Evolutionary conservation across 352 stramenopile genomes (phyloP), one percentile per base, ranked within the genome.

Genomic region (Phytophthora europaea): DNA sequence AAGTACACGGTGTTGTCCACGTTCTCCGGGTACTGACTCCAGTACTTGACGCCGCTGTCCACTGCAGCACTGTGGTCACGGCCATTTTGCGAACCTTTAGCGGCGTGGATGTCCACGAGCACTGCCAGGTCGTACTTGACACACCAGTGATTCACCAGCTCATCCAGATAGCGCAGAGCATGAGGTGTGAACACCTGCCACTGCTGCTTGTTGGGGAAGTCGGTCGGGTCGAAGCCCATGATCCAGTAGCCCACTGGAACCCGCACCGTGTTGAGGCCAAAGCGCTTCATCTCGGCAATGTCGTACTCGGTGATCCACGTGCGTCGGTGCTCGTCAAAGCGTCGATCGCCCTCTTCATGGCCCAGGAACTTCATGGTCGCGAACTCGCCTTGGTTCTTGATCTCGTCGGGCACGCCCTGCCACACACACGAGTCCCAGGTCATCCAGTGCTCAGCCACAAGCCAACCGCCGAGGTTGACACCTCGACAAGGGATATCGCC

Each of bases 181-280:
- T 82, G 65, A 7, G 70, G 72, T 5, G 84, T 76, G 60, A 84
- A 91, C 48, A 85, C 78, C 16, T 70, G 48, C 81, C 85, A 94
- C 56, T 93, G 77, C 6, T 73, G 58, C 31, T 72, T 66, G 47
- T 81, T 74, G 2, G 75, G 79, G 16, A 79, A 72, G 65, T 93
- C 85, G 50, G 90, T 77, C 28, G 85, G 63, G 73, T 94, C 83
- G 53, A 89, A 92, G 43, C 83, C 83, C 31, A 85, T 75, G 78
- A 96, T 93, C 89, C 88, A 96, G 76, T 87, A 95, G 10, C 89
- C 89, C 0, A 96, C 79, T 0, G 89, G 89, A 20, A 96, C 88
- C 15, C 89, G 88, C 40, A 96, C 88, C 3, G 86, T 93, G 73
- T 96, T 96, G 70, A 96, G 82, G 12, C 88, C 87, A 9, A 85